Conservation (phyloP, 148 eudicot genomes). For the Vaccinium vitisidaea region DNA sequence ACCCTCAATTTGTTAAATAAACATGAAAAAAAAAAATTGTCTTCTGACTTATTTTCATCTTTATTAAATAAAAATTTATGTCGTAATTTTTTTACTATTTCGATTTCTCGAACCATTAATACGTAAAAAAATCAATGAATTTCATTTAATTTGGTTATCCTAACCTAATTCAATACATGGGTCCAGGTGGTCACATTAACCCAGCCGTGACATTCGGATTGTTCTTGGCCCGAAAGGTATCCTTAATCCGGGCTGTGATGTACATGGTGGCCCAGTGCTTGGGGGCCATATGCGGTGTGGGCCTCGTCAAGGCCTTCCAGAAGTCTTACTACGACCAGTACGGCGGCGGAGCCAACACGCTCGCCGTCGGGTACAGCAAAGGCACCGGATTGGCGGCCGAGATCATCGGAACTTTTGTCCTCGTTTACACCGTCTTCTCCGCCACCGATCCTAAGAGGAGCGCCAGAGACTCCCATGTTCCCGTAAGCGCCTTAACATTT, state of each 20-base stretch:
- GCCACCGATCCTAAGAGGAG: constrained; percentile 27
- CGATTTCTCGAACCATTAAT: too few species aligned
- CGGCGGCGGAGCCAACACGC: constrained; percentile 20
- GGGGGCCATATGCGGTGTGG: constrained; percentile 22
- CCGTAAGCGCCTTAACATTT: constrained; percentile 6
- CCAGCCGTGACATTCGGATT: constrained; percentile 30
- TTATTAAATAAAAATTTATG: too few species aligned
- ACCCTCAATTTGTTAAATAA: too few species aligned
- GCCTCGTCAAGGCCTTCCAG: constrained; percentile 23
- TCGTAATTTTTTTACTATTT: too few species aligned
- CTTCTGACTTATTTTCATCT: too few species aligned
- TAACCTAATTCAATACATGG: background rate
- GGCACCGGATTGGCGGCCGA: constrained; percentile 23
- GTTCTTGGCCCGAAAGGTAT: constrained; percentile 26
- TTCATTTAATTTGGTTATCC: background rate
- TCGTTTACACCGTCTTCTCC: constrained; percentile 31
- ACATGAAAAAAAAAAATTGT: too few species aligned
- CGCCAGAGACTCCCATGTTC: constrained; percentile 24
- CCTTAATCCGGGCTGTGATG: constrained; percentile 22
- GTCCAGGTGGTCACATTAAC: constrained; percentile 25
- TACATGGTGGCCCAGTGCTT: constrained; percentile 32
- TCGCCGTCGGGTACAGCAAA: constrained; percentile 8
- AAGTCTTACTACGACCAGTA: background rate
- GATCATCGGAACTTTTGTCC: constrained; percentile 30
- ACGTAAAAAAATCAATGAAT: too few species aligned